Percentiles rank a stretch among this genome's conserved stretches.
phyloP scores from a whole-genome alignment of 2,329 filamentous ascomycete species.

The Pseudocercospora ulei region DNA sequence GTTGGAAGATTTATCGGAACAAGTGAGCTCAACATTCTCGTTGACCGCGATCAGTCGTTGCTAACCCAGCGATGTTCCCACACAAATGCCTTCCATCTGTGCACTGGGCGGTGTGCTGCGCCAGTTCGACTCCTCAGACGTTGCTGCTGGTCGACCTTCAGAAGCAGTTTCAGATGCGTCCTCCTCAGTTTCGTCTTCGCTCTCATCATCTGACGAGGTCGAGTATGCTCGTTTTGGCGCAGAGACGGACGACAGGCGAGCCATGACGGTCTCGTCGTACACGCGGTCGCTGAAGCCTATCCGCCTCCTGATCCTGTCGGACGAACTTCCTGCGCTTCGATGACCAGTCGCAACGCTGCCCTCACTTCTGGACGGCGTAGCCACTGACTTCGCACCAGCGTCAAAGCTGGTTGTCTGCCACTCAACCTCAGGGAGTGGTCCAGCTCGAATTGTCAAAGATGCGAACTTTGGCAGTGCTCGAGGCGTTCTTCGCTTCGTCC shows the following conservation, averaged over 20 bases:
- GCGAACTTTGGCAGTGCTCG: slow-evolving; percentile 15
- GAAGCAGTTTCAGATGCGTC: slow-evolving; percentile 5
- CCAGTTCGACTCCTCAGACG: background rate
- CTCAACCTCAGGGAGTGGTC: slow-evolving; percentile 27
- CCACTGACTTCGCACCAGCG: slow-evolving; percentile 7
- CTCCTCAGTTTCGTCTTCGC: slow-evolving; percentile 17
- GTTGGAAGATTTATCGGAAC: background rate
- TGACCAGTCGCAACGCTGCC: background rate
- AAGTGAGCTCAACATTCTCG: slow-evolving; percentile 20
- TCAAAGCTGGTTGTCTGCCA: slow-evolving; percentile 18
- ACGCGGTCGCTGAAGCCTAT: slow-evolving; percentile 22
- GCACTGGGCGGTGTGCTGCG: background rate
- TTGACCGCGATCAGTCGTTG: slow-evolving; percentile 24
- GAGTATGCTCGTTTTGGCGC: slow-evolving; percentile 24
- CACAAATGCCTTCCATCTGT: background rate
- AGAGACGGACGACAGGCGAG: slow-evolving; percentile 26
- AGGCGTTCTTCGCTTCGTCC: slow-evolving; percentile 1
- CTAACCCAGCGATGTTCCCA: slow-evolving; percentile 7
- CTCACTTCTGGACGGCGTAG: background rate
- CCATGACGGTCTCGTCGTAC: slow-evolving; percentile 18
- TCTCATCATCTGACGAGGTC: slow-evolving; percentile 20
- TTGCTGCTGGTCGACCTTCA: background rate
- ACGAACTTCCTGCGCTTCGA: background rate
- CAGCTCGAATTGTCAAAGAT: slow-evolving; percentile 20
- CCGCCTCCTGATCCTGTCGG: slow-evolving; percentile 1